phyloP scores from a whole-genome alignment of 148 eudicot species.

The Spergularia marina region DNA sequence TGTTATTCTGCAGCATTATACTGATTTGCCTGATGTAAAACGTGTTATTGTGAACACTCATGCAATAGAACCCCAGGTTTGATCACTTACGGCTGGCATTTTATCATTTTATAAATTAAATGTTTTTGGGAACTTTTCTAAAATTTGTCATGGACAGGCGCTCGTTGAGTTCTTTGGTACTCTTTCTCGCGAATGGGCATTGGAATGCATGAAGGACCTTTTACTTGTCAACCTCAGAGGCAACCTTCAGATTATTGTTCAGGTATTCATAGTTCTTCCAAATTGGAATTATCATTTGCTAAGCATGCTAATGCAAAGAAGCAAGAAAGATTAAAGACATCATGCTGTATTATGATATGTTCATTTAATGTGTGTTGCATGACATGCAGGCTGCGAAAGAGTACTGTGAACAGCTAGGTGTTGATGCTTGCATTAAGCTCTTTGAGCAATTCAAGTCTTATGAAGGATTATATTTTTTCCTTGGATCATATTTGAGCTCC shows the following conservation, averaged over 20 bases:
- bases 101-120: not conserved
- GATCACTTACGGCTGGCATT: not conserved
- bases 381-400: slow-evolving; percentile 77
- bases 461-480: slow-evolving; percentile 83
- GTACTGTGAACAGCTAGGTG: slow-evolving; percentile 77
- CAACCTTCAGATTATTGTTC: slow-evolving; percentile 92
- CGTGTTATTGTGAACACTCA: slow-evolving; percentile 91
- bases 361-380: slow-evolving; percentile 3
- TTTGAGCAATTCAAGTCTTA: slow-evolving; percentile 91
- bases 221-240: slow-evolving; percentile 75
- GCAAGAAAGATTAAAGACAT: not conserved
- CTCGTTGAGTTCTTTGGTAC: slow-evolving; percentile 93
- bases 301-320: not conserved
- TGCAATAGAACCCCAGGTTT: slow-evolving; percentile 91
- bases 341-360: not conserved
- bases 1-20: slow-evolving; percentile 55
- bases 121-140: not conserved
- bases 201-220: slow-evolving; percentile 92
- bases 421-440: slow-evolving; percentile 75
- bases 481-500: slow-evolving; percentile 85
- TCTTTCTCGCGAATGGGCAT: slow-evolving; percentile 80
- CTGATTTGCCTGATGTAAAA: slow-evolving; percentile 73
- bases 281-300: not conserved
- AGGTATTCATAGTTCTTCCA: slow-evolving; percentile 38
- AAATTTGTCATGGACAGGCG: slow-evolving; percentile 44